A percentile compares a stretch with the other conserved stretches of the same genome.
Evolutionary conservation across 2,329 filamentous ascomycete genomes (phyloP).

Genomic region (Thelonectria rubi): DNA sequence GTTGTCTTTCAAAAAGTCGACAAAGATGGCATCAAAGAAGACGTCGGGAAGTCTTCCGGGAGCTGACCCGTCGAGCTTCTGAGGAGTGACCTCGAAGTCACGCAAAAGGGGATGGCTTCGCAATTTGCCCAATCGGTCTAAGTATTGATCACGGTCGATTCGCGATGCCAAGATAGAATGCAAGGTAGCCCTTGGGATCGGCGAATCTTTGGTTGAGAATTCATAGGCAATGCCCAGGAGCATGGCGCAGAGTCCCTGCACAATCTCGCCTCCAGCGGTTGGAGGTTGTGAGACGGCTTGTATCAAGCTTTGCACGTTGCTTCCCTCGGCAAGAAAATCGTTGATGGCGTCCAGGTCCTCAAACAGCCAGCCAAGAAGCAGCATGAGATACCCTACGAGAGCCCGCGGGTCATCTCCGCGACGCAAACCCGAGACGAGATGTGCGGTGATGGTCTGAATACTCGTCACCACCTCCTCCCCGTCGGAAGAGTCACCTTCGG

Average conservation of each 20-base stretch:
- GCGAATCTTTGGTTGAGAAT: conserved; percentile 97
- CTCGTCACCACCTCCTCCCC: conserved; percentile 96
- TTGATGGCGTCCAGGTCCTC: conserved; percentile 92
- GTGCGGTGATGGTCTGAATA: conserved; percentile 86
- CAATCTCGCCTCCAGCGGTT: conserved; percentile 68
- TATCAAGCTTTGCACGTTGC: conserved; percentile 86
- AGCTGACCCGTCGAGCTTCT: conserved; percentile 64
- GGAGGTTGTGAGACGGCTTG: conserved; percentile 72
- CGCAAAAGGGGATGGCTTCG: conserved; percentile 81
- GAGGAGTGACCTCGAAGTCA: conserved; percentile 88
- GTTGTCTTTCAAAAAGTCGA: conserved; percentile 96
- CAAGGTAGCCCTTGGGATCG: conserved; percentile 81
- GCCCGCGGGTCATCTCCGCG: conserved; percentile 81
- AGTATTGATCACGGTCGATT: conserved; percentile 86
- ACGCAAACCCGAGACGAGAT: conserved; percentile 83
- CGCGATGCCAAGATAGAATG: conserved; percentile 80
- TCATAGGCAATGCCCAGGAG: conserved; percentile 92
- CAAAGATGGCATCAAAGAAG: conserved; percentile 85
- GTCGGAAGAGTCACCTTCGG: conserved; percentile 85
- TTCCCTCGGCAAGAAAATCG: conserved; percentile 91
- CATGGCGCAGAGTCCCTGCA: conserved; percentile 85
- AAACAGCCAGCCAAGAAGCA: conserved; percentile 89
- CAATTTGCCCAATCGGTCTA: conserved; percentile 81
- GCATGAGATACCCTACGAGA: conserved; percentile 86
- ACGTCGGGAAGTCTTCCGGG: conserved; percentile 74